Conservation (phyloP, 2,329 filamentous ascomycete genomes). For the Scedosporium dehoogii region DNA sequence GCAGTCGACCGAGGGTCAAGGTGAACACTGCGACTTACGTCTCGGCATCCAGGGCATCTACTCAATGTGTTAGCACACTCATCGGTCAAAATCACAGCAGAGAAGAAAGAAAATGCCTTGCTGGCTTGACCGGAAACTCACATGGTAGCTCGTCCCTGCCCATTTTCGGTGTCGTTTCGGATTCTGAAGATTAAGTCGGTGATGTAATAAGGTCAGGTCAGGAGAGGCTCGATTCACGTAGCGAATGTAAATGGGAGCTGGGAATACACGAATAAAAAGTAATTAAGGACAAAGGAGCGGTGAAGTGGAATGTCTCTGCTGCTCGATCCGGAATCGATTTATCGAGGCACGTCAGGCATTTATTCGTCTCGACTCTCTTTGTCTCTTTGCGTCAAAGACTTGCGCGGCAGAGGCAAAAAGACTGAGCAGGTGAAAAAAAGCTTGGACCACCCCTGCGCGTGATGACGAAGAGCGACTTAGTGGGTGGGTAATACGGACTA, state of each 20-base stretch:
- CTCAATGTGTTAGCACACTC: neutral
- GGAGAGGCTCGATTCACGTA: neutral
- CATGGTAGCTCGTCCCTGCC: neutral
- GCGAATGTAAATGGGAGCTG: neutral
- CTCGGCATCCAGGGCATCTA: constrained; percentile 96
- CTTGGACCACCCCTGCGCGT: constrained; percentile 1
- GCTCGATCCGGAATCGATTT: neutral
- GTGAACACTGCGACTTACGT: constrained; percentile 45
- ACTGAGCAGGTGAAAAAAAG: neutral
- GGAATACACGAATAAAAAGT: neutral
- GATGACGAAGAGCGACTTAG: constrained; percentile 5
- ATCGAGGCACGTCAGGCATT: neutral
- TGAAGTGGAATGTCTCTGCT: neutral
- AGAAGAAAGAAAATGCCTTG: neutral
- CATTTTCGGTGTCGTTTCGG: neutral
- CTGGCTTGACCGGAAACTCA: neutral
- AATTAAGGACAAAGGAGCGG: neutral
- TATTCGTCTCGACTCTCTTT: neutral
- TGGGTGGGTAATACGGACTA: no score
- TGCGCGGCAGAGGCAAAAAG: neutral
- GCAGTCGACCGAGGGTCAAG: constrained; percentile 8
- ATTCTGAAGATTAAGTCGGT: neutral
- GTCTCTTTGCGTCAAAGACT: neutral
- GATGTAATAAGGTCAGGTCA: neutral
- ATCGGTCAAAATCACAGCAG: neutral